These are phyloP conservation scores for Ustilago sp. DNA, from an alignment of 1,284 basidiomycete species.

Conservation along the genomic window DNA sequence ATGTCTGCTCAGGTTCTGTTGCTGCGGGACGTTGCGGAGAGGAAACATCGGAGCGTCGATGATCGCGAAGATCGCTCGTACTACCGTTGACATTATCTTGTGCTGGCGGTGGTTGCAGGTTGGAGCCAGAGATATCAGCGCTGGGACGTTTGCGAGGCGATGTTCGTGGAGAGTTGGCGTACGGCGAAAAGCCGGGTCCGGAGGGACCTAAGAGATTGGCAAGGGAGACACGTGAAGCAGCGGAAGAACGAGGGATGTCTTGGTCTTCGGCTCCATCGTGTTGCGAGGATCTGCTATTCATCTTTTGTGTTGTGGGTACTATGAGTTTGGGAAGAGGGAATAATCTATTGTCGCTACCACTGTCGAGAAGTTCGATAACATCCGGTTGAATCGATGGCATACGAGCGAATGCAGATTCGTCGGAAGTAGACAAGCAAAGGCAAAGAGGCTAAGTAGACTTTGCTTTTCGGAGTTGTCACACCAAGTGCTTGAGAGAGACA, in stretches of 20 bases:
- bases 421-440: not conserved
- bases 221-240: constrained; percentile 45
- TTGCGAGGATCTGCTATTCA: constrained; percentile 26
- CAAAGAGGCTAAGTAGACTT: not conserved
- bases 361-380: constrained; percentile 32
- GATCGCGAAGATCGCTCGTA: constrained; percentile 12
- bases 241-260: constrained; percentile 39
- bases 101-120: constrained; percentile 15
- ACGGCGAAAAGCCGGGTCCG: constrained; percentile 44
- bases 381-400: constrained; percentile 24
- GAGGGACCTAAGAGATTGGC: constrained; percentile 48
- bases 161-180: constrained; percentile 32
- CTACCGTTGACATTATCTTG: constrained; percentile 11
- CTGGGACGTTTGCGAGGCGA: constrained; percentile 48
- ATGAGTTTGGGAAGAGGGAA: constrained; percentile 29
- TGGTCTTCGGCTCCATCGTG: constrained; percentile 23
- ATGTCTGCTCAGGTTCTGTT: constrained; percentile 16
- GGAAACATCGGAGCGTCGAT: constrained; percentile 18
- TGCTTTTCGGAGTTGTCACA: not conserved
- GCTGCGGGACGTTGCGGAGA: constrained; percentile 13
- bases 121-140: constrained; percentile 20
- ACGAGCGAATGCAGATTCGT: constrained; percentile 1
- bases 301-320: constrained; percentile 8
- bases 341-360: constrained; percentile 31
- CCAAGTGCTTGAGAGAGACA: not conserved